phyloP scores from a whole-genome alignment of 208 protist species.

The Lotmaria passim region DNA sequence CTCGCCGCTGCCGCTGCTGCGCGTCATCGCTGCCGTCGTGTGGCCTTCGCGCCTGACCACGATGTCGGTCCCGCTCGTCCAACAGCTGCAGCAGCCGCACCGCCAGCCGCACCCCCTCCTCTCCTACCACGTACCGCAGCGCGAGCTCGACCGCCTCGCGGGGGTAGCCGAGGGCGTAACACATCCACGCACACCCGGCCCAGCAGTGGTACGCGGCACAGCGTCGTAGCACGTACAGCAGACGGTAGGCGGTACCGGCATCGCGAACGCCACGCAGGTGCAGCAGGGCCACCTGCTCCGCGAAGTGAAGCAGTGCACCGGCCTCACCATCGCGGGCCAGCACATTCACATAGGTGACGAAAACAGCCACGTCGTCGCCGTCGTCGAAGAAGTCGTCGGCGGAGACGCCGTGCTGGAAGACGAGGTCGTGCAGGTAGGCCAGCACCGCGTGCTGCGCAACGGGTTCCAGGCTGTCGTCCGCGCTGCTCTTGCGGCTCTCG shows the following conservation, averaged over 20 bases:
- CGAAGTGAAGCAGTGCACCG: constrained; percentile 6
- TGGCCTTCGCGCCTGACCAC: neutral
- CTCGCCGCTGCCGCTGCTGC: neutral
- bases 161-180: constrained; percentile 40
- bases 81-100: constrained; percentile 29
- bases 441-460: constrained; percentile 18
- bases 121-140: constrained; percentile 2
- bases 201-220: constrained; percentile 13
- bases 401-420: neutral
- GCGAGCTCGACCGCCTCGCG: constrained; percentile 21
- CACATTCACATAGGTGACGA: constrained; percentile 17
- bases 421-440: constrained; percentile 13
- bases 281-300: constrained; percentile 14
- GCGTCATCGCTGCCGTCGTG: neutral
- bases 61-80: constrained; percentile 16
- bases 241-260: neutral
- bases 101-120: constrained; percentile 24
- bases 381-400: neutral
- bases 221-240: constrained; percentile 19
- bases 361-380: constrained; percentile 1
- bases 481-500: neutral
- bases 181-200: constrained; percentile 41
- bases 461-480: neutral
- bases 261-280: neutral
- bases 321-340: constrained; percentile 17